A percentile compares a stretch with the other conserved stretches of the same genome.
Conservation (phyloP, 2,329 filamentous ascomycete genomes). For the Fusarium ambrosium region DNA sequence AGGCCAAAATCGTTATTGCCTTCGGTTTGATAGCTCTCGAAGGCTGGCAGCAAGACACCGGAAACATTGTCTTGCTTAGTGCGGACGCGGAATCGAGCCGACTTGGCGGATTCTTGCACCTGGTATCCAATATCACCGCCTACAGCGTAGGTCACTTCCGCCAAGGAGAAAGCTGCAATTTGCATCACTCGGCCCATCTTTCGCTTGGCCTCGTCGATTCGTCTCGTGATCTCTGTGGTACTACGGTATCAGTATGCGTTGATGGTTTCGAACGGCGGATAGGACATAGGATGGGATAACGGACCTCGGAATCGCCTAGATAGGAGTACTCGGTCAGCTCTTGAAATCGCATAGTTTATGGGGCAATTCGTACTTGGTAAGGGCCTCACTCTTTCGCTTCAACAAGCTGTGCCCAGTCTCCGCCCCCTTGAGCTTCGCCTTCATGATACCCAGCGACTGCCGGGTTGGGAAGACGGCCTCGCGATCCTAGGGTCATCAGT, state of each 20-base stretch:
- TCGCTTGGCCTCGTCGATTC: slow-evolving; percentile 98
- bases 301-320: slow-evolving; percentile 88
- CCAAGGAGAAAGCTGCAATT: slow-evolving; percentile 96
- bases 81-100: slow-evolving; percentile 90
- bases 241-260: slow-evolving; percentile 25
- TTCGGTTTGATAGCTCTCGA: slow-evolving; percentile 91
- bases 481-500: slow-evolving; percentile 74
- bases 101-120: slow-evolving; percentile 94
- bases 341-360: background rate
- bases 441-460: slow-evolving; percentile 97
- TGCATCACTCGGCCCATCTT: slow-evolving; percentile 99
- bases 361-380: slow-evolving; percentile 82
- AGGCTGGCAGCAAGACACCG: slow-evolving; percentile 92
- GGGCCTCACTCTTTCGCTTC: slow-evolving; percentile 97
- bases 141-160: slow-evolving; percentile 97
- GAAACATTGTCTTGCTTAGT: slow-evolving; percentile 99
- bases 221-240: slow-evolving; percentile 85
- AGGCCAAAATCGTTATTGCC: slow-evolving; percentile 96
- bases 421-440: slow-evolving; percentile 95
- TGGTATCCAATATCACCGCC: slow-evolving; percentile 97
- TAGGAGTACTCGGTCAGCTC: slow-evolving; percentile 12
- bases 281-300: slow-evolving; percentile 14
- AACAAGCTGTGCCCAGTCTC: slow-evolving; percentile 93
- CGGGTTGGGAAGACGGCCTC: slow-evolving; percentile 98
- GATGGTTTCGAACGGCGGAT: slow-evolving; percentile 7